Base-by-base conservation (phyloP, 257 asterid genomes). In the Plantago elongata region DNA sequence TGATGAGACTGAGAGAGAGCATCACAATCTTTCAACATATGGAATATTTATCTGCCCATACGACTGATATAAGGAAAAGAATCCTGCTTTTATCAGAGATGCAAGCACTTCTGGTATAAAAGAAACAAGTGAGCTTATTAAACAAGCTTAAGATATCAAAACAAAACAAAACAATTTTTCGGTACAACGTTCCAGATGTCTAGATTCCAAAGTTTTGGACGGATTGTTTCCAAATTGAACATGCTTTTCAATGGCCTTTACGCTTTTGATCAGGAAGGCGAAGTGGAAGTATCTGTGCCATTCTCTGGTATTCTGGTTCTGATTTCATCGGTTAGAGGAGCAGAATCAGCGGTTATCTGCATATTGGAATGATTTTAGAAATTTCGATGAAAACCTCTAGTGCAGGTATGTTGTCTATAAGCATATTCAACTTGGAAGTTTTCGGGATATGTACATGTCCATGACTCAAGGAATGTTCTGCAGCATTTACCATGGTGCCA, bases 1-100 rank as follows among this genome's bases (percentile, higher is more conserved):
- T 22, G 27, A 22, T 22, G 27, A 22, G 27, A 22, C 27, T 22
- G 27, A 22, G 27, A 22, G 27, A 22, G 27, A 22, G 27, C 27
- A 22, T 34, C 40, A 34, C 40, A 34, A 34, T 34, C 40, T 34
- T 34, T 34, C 40, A 4, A 34, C 8, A 34, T 34, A 34, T 34
- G 40, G 40, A 34, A 34, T 34, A 34, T 34, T 34, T 34, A 7
- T 34, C 40, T 34, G 27, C 27, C 1, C 27, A 34, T 5, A 7
- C 8, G 40, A 34, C 7, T 6, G 7, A 34, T 4, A 34, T 3
- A 7, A 34, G 5, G 40, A 34, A 34, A 34, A 18, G 10, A 18
- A 27, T 65, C 63, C 70, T 60, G 67, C 72, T 61, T 74, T 65
- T 44, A 51, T 48, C 42, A 60, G 27, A 64, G 56, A 67, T 59